These are phyloP conservation scores for Colletotrichum melonis DNA, from an alignment of 2,329 filamentous ascomycete species.

Conservation along the genomic window DNA sequence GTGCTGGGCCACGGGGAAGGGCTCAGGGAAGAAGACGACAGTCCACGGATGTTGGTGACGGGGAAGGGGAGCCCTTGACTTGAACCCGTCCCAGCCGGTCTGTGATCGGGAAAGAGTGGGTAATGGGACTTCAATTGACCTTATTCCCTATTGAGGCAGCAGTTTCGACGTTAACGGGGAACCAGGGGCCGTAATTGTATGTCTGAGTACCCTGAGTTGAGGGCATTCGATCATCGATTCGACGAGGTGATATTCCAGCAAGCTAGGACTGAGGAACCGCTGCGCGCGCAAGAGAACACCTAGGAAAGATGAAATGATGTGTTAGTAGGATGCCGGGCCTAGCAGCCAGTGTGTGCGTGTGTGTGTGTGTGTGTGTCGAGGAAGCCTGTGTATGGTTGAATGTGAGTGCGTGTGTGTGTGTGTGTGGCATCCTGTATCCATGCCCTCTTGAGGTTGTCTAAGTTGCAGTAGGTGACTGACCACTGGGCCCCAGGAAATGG, in stretches of 20 bases:
- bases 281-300: neutral
- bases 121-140: conserved; percentile 9
- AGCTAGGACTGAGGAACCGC: neutral
- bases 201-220: neutral
- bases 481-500: conserved; percentile 14
- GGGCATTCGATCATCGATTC: neutral
- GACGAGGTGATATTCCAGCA: neutral
- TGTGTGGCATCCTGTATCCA: neutral
- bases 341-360: neutral
- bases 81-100: conserved; percentile 14
- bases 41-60: neutral
- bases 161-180: conserved; percentile 19
- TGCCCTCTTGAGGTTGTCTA: neutral
- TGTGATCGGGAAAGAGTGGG: conserved; percentile 10
- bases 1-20: neutral
- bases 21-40: neutral
- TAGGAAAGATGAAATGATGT: neutral
- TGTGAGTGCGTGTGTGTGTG: neutral
- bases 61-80: neutral
- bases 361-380: neutral
- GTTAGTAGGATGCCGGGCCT: neutral
- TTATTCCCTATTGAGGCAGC: conserved; percentile 23
- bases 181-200: neutral
- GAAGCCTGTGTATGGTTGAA: neutral
- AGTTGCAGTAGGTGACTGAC: conserved; percentile 9